These are phyloP conservation scores for Pythium coloratum DNA, from an alignment of 352 stramenopile genomes.

Conservation along the genomic window DNA sequence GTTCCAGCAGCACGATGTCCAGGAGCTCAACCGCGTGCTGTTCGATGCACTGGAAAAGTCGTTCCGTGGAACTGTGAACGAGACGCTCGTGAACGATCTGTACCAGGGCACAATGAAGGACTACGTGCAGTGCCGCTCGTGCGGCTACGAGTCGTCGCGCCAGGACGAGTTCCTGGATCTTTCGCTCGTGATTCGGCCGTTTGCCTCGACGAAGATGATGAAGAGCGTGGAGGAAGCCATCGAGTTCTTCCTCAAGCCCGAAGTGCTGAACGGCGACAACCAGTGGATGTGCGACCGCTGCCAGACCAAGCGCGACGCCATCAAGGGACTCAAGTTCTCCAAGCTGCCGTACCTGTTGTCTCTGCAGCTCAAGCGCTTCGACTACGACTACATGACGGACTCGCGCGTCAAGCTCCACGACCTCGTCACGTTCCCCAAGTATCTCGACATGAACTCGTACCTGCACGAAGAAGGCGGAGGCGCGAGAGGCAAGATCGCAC, in stretches of 20 bases:
- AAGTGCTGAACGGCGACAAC: conserved; percentile 89
- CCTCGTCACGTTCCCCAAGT: conserved; percentile 87
- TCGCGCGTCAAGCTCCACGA: conserved; percentile 88
- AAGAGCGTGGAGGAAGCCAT: conserved; percentile 85
- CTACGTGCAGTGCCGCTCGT: conserved; percentile 86
- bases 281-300: conserved; percentile 88
- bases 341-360: conserved; percentile 89
- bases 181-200: conserved; percentile 88
- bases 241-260: conserved; percentile 84
- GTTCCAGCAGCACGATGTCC: conserved; percentile 91
- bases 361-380: conserved; percentile 91
- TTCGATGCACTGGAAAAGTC: conserved; percentile 90
- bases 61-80: conserved; percentile 85
- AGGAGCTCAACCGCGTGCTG: conserved; percentile 90
- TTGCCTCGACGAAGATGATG: conserved; percentile 85
- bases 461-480: conserved; percentile 48
- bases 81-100: conserved; percentile 87
- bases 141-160: conserved; percentile 81
- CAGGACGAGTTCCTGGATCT: conserved; percentile 89
- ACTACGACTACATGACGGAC: conserved; percentile 92
- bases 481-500: conserved; percentile 56
- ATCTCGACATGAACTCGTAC: conserved; percentile 90
- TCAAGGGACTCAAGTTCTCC: conserved; percentile 90
- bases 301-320: conserved; percentile 83
- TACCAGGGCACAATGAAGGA: conserved; percentile 87